phyloP scores from a whole-genome alignment of 352 stramenopile genomes.

The Phytophthora capsici region DNA sequence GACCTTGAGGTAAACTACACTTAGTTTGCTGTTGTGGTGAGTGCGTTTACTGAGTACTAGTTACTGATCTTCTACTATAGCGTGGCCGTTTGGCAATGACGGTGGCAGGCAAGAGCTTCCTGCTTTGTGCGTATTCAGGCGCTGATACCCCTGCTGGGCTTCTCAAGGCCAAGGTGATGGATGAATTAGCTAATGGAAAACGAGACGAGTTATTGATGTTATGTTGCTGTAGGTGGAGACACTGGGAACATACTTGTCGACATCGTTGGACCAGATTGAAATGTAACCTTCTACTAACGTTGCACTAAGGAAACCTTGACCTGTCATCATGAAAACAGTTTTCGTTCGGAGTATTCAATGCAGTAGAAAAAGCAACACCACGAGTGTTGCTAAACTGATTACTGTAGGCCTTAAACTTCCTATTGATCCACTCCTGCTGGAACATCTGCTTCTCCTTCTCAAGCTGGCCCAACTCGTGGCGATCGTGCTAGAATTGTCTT shows the following conservation, averaged over 20 bases:
- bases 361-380: no score
- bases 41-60: neutral
- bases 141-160: constrained; percentile 60
- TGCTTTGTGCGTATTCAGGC: constrained; percentile 80
- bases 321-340: no score
- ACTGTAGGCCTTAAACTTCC: constrained; percentile 41
- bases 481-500: constrained; percentile 87
- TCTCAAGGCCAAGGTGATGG: constrained; percentile 75
- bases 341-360: no score
- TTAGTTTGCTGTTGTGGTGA: neutral
- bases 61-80: constrained; percentile 37
- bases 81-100: constrained; percentile 68
- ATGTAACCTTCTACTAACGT: constrained; percentile 40
- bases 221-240: constrained; percentile 53
- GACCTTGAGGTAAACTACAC: constrained; percentile 64
- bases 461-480: constrained; percentile 63
- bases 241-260: constrained; percentile 62
- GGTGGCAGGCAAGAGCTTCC: constrained; percentile 69
- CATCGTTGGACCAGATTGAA: constrained; percentile 75
- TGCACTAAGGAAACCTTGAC: no score
- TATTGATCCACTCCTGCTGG: constrained; percentile 68
- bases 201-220: neutral
- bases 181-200: constrained; percentile 5
- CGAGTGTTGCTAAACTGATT: constrained; percentile 31
- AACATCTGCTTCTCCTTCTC: constrained; percentile 67